Base-by-base conservation (phyloP, 495 filamentous ascomycete species). In the Penicilliopsis zonata region DNA sequence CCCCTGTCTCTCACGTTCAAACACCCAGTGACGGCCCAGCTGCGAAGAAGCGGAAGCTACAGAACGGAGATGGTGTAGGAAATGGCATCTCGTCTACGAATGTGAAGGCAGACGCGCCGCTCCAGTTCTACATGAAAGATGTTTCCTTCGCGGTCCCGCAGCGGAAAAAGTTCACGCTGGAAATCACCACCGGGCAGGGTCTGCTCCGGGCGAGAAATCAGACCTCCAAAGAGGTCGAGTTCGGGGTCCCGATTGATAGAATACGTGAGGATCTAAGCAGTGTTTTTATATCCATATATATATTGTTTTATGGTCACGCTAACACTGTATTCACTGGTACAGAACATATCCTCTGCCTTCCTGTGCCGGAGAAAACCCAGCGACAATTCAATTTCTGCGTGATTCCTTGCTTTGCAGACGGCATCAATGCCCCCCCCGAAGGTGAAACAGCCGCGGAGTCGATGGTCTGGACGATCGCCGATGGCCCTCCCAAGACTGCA, bases 381-480 rank as follows among this genome's bases (percentile, higher is more conserved):
- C 75, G 80, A 30, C 86, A 94, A 49, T 76, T 80, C 62, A 94
- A 90, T 48, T 94, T 93, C 50, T 70, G 88, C 46, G 59, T 98
- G 38, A 76, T 96, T 36, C 85, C 88, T 3, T 50, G 62, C 13
- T 57, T 60, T 26, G 63, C 56, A 7, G 66, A 78, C 60, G 67
- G 72, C 46, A 58, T 84, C 52, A 60, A 52, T 38, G 35, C 59
- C 25, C 47, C 46, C 38, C 38, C 55, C 13, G 43, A 59, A 47
- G 39, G 56, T 36, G 41, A 42, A 6, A 27, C 52, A 5, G 38
- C 47, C 7, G 57, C 61, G 12, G 87, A 94, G 41, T 73, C 82
- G 16, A 71, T 93, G 13, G 76, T 96, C 4, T 96, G 86, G 59
- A 94, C 84, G 0, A 68, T 94, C 20, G 63, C 75, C 5, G 75